A percentile compares a stretch with the other conserved stretches of the same genome.
Conservation (phyloP, 2,329 filamentous ascomycete genomes). For the Colletotrichum shisoi region DNA sequence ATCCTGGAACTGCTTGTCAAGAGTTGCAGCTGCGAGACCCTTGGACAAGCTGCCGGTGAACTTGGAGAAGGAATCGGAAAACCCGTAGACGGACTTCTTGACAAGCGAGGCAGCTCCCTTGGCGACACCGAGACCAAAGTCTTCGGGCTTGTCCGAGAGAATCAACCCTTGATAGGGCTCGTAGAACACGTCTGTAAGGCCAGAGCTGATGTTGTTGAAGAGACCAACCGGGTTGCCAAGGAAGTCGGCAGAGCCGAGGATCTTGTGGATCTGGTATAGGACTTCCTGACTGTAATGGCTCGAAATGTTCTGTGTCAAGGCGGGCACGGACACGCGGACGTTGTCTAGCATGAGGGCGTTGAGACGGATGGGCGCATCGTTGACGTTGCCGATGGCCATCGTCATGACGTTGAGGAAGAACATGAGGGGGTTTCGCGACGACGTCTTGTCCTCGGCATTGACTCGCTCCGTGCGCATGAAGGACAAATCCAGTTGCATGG, state of each 20-base stretch:
- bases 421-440: constrained; percentile 92
- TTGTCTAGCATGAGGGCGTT: constrained; percentile 96
- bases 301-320: constrained; percentile 84
- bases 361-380: constrained; percentile 92
- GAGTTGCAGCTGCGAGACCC: constrained; percentile 89
- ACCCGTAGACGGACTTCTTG: constrained; percentile 97
- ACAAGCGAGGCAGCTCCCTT: constrained; percentile 97
- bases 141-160: constrained; percentile 93
- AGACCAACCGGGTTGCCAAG: constrained; percentile 95
- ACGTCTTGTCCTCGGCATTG: constrained; percentile 93
- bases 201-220: constrained; percentile 98
- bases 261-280: constrained; percentile 94
- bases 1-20: constrained; percentile 99
- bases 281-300: constrained; percentile 98
- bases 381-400: constrained; percentile 99
- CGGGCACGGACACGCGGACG: constrained; percentile 84
- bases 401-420: constrained; percentile 98
- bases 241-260: constrained; percentile 96
- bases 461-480: constrained; percentile 96
- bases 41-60: constrained; percentile 97
- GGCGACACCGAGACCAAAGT: constrained; percentile 92
- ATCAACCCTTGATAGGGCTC: constrained; percentile 98
- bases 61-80: constrained; percentile 97
- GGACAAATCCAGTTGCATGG: constrained; percentile 96
- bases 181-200: constrained; percentile 98